These are phyloP conservation scores for Aspergillus melleus DNA, from an alignment of 2,329 filamentous ascomycete genomes.

Conservation along the genomic window DNA sequence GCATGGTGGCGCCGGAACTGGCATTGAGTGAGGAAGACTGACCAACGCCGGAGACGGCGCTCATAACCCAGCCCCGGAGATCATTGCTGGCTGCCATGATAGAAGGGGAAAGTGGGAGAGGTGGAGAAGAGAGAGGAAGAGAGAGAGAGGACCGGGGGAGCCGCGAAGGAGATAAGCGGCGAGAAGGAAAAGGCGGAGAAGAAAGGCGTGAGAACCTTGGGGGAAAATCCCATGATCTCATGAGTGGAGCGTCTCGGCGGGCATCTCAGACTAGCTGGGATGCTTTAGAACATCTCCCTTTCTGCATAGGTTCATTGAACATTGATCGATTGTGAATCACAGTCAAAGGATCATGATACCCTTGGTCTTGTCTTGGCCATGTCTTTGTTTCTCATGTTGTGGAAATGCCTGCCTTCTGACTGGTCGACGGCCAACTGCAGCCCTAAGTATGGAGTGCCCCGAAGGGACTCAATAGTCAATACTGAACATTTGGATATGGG, in stretches of 20 bases:
- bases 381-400: neutral
- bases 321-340: neutral
- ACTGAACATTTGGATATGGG: too few relatives aligned
- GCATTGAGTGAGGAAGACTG: slow-evolving; percentile 19
- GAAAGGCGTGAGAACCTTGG: neutral
- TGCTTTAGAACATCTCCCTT: too few relatives aligned
- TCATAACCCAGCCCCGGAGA: slow-evolving; percentile 90
- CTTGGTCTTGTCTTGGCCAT: neutral
- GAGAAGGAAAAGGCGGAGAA: neutral
- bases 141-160: neutral
- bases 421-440: neutral
- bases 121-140: slow-evolving; percentile 3
- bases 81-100: slow-evolving; percentile 68
- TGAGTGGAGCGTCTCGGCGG: neutral
- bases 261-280: too few relatives aligned
- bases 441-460: neutral
- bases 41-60: slow-evolving; percentile 76
- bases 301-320: neutral
- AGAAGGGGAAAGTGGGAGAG: slow-evolving; percentile 4
- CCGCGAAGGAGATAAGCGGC: neutral
- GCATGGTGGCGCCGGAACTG: slow-evolving; percentile 3
- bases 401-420: neutral
- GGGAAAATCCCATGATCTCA: neutral
- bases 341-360: neutral
- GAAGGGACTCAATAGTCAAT: too few relatives aligned